phyloP scores from a whole-genome alignment of 805 yeast genomes.

The Isabelozyma pseudorhagii region DNA sequence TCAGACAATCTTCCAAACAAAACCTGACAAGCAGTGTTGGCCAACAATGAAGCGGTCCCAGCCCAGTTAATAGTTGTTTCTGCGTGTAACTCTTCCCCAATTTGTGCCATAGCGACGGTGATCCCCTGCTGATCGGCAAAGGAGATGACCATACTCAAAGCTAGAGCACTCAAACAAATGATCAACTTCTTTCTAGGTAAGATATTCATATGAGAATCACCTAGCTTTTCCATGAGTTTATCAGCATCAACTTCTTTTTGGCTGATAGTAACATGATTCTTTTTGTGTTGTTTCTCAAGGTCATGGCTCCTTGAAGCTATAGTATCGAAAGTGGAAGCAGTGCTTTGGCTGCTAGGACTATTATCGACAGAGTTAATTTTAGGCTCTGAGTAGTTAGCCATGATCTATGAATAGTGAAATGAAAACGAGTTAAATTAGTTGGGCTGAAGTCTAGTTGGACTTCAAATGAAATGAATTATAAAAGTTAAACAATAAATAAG shows the following conservation, averaged over 20 bases:
- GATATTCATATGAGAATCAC: constrained; percentile 41
- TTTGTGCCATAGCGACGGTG: constrained; percentile 46
- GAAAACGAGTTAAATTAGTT: no score
- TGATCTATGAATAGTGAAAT: neutral
- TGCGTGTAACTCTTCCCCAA: constrained; percentile 46
- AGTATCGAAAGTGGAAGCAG: neutral
- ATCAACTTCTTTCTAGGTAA: constrained; percentile 37
- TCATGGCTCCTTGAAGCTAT: neutral
- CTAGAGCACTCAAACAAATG: constrained; percentile 32
- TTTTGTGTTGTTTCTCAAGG: neutral
- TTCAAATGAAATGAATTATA: no score
- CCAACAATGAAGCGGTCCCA: constrained; percentile 51
- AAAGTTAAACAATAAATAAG: no score
- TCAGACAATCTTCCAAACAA: constrained; percentile 54
- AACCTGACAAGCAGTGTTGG: constrained; percentile 51
- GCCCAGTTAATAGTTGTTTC: constrained; percentile 55
- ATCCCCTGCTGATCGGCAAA: constrained; percentile 51
- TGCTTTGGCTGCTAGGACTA: neutral
- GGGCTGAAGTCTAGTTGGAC: no score
- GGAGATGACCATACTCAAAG: constrained; percentile 38
- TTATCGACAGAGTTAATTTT: no score
- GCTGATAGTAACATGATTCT: neutral
- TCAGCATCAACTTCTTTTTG: neutral
- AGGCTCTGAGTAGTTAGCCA: neutral
- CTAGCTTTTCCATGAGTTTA: constrained; percentile 20